Evolutionary conservation across 441 rosid genomes (phyloP).

Genomic region (Arabidopsis lyrata): DNA sequence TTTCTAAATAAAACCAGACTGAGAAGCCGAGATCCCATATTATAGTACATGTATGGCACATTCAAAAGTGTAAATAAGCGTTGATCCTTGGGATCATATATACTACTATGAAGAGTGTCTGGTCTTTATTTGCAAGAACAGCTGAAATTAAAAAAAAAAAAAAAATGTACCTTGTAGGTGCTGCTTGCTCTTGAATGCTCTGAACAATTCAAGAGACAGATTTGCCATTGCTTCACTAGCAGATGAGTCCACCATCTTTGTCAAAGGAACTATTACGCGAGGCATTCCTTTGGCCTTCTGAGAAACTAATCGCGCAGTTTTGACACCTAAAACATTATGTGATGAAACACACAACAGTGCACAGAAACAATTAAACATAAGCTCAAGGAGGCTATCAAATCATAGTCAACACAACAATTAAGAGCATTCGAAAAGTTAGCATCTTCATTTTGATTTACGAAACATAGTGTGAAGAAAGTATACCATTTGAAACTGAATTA

Average conservation of each 20-base stretch:
- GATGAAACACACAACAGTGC: background rate
- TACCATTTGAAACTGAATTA: conserved; percentile 51
- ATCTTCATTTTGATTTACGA: background rate
- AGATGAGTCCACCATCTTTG: conserved; percentile 58
- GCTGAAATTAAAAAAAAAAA: too few species aligned
- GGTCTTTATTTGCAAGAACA: conserved; percentile 8
- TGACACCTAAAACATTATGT: conserved; percentile 49
- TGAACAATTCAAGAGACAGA: conserved; percentile 67
- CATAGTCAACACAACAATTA: background rate
- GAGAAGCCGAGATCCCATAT: background rate
- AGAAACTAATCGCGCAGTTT: conserved; percentile 65
- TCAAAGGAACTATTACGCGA: conserved; percentile 59
- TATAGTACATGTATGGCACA: background rate
- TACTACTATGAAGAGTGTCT: conserved; percentile 2
- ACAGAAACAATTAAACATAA: background rate
- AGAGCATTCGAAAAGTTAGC: conserved; percentile 1
- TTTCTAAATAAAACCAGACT: background rate
- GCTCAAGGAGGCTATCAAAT: background rate
- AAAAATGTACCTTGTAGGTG: conserved; percentile 53
- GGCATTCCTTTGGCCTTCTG: conserved; percentile 96
- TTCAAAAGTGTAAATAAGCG: background rate
- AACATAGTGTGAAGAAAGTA: background rate
- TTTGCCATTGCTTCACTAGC: conserved; percentile 65
- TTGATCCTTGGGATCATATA: background rate
- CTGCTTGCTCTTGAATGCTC: conserved; percentile 54